Percentiles rank a stretch among this genome's conserved stretches.
phyloP scores from a whole-genome alignment of 495 filamentous ascomycete genomes.

The Terfezia claveryi region DNA sequence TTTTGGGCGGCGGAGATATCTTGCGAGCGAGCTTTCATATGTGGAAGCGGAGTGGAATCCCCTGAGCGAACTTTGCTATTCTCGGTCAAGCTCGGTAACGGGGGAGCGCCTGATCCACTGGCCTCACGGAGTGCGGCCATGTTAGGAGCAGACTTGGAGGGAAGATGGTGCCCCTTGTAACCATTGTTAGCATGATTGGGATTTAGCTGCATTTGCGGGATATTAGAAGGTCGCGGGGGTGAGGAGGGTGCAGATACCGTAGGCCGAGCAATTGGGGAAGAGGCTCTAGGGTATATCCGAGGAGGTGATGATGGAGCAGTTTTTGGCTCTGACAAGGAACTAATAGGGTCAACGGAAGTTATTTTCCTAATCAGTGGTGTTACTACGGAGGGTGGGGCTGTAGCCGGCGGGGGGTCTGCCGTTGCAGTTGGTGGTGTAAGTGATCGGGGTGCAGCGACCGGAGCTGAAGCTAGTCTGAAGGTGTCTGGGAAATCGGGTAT shows the following conservation, averaged over 20 bases:
- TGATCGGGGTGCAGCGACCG: not conserved
- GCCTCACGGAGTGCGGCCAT: conserved; percentile 15
- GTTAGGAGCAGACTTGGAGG: conserved; percentile 16
- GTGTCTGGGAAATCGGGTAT: not conserved
- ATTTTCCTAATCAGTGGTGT: not conserved
- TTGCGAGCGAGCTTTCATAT: conserved; percentile 13
- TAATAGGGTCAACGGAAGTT: too few relatives aligned
- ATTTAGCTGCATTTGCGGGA: not conserved
- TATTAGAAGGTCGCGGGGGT: conserved; percentile 4
- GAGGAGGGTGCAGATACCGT: conserved; percentile 16
- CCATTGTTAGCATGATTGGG: conserved; percentile 5
- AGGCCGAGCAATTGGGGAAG: conserved; percentile 7
- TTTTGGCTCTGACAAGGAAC: not conserved
- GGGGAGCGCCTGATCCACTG: not conserved
- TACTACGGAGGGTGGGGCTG: conserved; percentile 5
- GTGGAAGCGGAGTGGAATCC: conserved; percentile 4
- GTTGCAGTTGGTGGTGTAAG: conserved; percentile 10
- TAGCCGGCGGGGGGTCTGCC: conserved; percentile 2
- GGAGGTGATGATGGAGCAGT: not conserved
- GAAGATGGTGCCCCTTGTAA: conserved; percentile 16
- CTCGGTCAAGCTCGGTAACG: conserved; percentile 4
- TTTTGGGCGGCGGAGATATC: conserved; percentile 6
- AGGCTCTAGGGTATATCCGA: not conserved
- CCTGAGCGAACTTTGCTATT: conserved; percentile 1
- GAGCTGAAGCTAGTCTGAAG: not conserved